Base-by-base conservation (phyloP, 2,329 filamentous ascomycete species). In the Mycocentrospora acerina region DNA sequence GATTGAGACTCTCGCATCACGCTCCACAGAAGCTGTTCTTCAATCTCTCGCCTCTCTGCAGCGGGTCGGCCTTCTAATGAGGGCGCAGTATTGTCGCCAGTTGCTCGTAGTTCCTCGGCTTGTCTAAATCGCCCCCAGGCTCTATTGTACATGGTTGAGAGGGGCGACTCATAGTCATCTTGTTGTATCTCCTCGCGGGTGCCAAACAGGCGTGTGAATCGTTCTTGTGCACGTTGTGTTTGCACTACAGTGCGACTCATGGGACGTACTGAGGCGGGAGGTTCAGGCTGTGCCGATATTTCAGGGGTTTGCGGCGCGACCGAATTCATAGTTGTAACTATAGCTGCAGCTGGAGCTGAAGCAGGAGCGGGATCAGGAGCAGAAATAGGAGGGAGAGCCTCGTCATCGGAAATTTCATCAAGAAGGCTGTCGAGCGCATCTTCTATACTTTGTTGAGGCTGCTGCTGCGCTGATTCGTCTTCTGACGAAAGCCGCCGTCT, bases 101-200 rank as follows among this genome's bases (percentile, higher is more conserved):
- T 36, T 16, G 56, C 54, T 24, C 62, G 51, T 14, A 52, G 45
- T 26, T 58, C 61, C 42, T 75, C 72, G 1, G 71, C 71, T 33
- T 61, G 64, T 22, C 64, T 61, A 46, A 73, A 73, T 6, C 71
- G 61, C 13, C 68, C 67, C 40, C 59, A 64, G 2, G 73, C 72
- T 32, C 72, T 53, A 13, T 58, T 67, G 51, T 73, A 76, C 70
- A 76, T 71, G 42, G 65, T 63, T 13, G 70, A 66, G 10, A 76
- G 69, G 0, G 73, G 73, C n/a, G 69, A 72, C 38, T 72, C 67
- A 46, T 75, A 76, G 22, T 71, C 67, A 3, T 73, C 71, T 3
- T 64, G 66, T n/a, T 70, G 57, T 35, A 75, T 61, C 9, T 75
- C 71, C 44, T 76, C 73, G 9, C 71, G 55, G 0, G 68, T 69